Evolutionary conservation across 2,329 filamentous ascomycete genomes (phyloP).

Genomic region (Talaromyces sp.): DNA sequence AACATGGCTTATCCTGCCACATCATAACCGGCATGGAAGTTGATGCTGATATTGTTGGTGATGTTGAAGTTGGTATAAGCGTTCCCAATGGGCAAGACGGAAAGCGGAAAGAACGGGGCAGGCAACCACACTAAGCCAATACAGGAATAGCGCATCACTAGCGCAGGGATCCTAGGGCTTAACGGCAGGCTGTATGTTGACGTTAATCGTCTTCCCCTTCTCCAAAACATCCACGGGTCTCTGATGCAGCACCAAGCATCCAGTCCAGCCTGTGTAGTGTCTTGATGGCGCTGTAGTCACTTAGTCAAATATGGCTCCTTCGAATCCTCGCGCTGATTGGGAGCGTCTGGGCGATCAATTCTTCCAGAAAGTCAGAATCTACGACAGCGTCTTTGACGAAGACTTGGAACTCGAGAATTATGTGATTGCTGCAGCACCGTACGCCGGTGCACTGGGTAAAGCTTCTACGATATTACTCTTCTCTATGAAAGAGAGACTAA

Average conservation of each 20-base stretch:
- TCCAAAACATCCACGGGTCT: background rate
- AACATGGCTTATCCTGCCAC: background rate
- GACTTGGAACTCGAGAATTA: constrained; percentile 95
- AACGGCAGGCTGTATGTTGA: constrained; percentile 10
- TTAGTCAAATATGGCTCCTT: constrained; percentile 28
- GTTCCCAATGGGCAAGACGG: background rate
- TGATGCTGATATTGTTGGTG: constrained; percentile 11
- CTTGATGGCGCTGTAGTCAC: constrained; percentile 6
- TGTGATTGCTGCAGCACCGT: constrained; percentile 83
- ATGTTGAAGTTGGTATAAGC: constrained; percentile 12
- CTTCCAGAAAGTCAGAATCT: constrained; percentile 91
- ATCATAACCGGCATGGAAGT: background rate
- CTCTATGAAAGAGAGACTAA: background rate
- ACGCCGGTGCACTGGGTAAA: constrained; percentile 87
- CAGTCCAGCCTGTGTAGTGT: background rate
- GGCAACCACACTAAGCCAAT: background rate
- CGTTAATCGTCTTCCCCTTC: background rate
- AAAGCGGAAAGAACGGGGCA: background rate
- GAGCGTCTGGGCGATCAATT: constrained; percentile 88
- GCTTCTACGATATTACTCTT: background rate
- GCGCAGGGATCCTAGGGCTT: constrained; percentile 4
- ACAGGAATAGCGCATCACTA: background rate
- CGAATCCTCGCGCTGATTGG: constrained; percentile 80
- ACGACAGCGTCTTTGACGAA: constrained; percentile 86
- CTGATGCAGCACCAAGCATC: background rate